These are phyloP conservation scores for Sugiyamaella grinbergsii DNA, from an alignment of 1,139 yeast species.

Conservation along the genomic window DNA sequence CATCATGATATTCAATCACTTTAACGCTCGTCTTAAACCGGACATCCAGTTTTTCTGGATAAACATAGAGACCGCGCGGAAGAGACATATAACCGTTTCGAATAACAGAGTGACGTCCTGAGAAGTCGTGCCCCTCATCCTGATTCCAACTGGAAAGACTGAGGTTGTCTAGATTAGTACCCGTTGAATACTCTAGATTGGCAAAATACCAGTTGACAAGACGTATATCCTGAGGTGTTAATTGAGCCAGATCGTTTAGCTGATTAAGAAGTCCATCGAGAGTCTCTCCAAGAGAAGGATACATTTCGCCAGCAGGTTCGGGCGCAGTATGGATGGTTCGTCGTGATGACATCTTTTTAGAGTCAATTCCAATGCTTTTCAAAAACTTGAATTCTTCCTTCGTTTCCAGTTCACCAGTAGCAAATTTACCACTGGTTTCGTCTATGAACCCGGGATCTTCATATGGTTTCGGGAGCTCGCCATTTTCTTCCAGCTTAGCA, in stretches of 20 bases:
- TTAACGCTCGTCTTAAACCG: constrained; percentile 46
- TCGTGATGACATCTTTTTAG: constrained; percentile 28
- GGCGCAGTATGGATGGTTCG: constrained; percentile 41
- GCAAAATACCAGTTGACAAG: constrained; percentile 48
- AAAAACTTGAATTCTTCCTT: constrained; percentile 40
- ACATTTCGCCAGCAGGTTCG: constrained; percentile 42
- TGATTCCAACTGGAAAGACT: constrained; percentile 48
- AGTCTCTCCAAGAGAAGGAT: constrained; percentile 46
- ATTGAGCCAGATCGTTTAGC: constrained; percentile 39
- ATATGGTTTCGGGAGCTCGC: constrained; percentile 38
- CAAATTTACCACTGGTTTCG: constrained; percentile 27
- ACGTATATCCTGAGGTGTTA: constrained; percentile 42
- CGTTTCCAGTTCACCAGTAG: constrained; percentile 31
- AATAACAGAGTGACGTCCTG: constrained; percentile 46
- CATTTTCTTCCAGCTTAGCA: constrained; percentile 43
- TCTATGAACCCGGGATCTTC: constrained; percentile 38
- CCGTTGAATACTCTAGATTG: constrained; percentile 46
- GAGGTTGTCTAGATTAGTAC: constrained; percentile 42
- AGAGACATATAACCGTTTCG: constrained; percentile 44
- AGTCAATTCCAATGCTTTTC: constrained; percentile 37
- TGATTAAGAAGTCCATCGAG: constrained; percentile 42
- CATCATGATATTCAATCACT: constrained; percentile 43
- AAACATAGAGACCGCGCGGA: constrained; percentile 45
- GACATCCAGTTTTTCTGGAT: constrained; percentile 46
- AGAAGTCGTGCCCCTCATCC: constrained; percentile 46